Percentiles rank a stretch among this genome's conserved stretches.
phyloP scores from a whole-genome alignment of 202 grass and related monocot species.

The Brachypodium distachyon region DNA sequence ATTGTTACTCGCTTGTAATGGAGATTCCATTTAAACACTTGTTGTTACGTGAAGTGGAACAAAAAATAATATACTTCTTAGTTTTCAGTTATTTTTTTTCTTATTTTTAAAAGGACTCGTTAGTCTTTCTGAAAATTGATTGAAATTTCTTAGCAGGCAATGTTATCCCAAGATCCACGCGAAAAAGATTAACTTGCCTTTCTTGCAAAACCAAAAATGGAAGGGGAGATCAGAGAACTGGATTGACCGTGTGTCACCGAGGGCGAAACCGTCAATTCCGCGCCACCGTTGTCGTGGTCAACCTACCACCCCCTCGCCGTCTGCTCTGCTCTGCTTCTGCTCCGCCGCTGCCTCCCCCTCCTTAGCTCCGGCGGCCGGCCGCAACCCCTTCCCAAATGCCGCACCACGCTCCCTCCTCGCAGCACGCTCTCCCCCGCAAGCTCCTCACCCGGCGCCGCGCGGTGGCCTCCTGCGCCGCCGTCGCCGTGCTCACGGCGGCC shows the following conservation, averaged over 20 bases:
- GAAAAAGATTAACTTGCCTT: neutral
- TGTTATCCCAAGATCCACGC: neutral
- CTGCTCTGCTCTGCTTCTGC: neutral
- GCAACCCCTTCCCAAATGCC: conserved; percentile 15
- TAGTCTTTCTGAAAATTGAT: too few relatives aligned
- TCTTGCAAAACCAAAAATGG: neutral
- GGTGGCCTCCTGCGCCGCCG: conserved; percentile 14
- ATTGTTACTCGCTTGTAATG: too few relatives aligned
- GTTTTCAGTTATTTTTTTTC: too few relatives aligned
- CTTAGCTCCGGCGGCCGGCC: neutral
- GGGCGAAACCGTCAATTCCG: conserved; percentile 21
- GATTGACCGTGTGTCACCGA: neutral
- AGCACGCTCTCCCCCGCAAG: neutral
- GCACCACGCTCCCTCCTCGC: neutral
- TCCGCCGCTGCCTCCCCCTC: neutral
- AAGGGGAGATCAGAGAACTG: neutral
- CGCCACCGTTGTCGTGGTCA: neutral
- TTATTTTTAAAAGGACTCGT: too few relatives aligned
- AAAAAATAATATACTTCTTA: too few relatives aligned
- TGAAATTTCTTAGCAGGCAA: neutral
- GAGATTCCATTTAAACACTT: too few relatives aligned
- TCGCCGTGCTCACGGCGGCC: conserved; percentile 25
- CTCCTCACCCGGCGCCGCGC: conserved; percentile 20
- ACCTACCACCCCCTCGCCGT: neutral
- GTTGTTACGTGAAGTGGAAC: too few relatives aligned